Evolutionary conservation across 805 yeast genomes (phyloP).

Genomic region (Starmerella tilneyi): DNA sequence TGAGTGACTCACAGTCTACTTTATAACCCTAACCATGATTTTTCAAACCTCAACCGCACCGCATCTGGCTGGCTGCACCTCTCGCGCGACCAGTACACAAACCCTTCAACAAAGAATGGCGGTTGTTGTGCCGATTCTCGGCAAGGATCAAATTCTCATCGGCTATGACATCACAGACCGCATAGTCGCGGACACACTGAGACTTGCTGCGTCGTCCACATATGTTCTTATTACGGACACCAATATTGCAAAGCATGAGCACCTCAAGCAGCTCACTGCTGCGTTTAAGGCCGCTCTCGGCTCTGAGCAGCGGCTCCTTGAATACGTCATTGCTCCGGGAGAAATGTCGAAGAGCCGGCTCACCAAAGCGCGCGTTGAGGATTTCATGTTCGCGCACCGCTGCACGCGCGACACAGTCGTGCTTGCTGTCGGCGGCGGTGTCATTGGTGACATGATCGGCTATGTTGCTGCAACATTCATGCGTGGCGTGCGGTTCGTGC

Average conservation of each 20-base stretch:
- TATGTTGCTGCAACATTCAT: slow-evolving; percentile 98
- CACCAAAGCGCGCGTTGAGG: slow-evolving; percentile 89
- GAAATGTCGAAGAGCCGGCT: slow-evolving; percentile 80
- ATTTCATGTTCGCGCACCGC: slow-evolving; percentile 65
- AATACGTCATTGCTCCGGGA: slow-evolving; percentile 79
- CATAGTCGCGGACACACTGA: slow-evolving; percentile 56
- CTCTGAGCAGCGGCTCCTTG: slow-evolving; percentile 43
- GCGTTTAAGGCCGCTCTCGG: slow-evolving; percentile 19
- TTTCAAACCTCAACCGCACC: not conserved
- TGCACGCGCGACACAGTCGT: slow-evolving; percentile 95
- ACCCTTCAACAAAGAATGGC: slow-evolving; percentile 1
- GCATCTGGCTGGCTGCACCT: not conserved
- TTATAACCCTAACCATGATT: slow-evolving; percentile 2
- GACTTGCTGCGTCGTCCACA: slow-evolving; percentile 66
- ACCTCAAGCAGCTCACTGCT: slow-evolving; percentile 40
- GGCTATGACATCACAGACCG: slow-evolving; percentile 74
- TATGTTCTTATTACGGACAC: slow-evolving; percentile 85
- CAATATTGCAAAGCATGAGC: slow-evolving; percentile 43
- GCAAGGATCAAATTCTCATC: slow-evolving; percentile 74
- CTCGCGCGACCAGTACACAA: not conserved
- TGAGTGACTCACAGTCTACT: not conserved
- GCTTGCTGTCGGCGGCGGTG: slow-evolving; percentile 95
- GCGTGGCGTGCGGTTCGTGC: slow-evolving; percentile 93
- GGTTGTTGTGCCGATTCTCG: slow-evolving; percentile 61
- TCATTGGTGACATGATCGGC: slow-evolving; percentile 95